Base-by-base conservation (phyloP, 2,329 filamentous ascomycete genomes). In the Arachnomyces sp. region DNA sequence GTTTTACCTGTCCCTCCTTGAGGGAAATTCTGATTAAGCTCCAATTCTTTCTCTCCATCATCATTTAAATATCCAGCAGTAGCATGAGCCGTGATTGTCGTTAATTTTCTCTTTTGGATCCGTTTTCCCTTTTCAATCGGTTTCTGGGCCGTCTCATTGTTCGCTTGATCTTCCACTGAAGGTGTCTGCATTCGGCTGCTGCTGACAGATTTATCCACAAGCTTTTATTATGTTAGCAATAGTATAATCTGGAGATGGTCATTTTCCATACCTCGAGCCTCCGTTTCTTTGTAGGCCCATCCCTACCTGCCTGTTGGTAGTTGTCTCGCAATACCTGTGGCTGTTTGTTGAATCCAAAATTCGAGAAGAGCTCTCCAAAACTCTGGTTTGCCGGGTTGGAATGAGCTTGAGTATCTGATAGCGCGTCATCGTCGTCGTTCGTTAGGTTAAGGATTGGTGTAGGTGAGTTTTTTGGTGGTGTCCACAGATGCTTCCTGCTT, bases 71-170 rank as follows among this genome's bases (percentile, higher is more conserved):
- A 92, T 3, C 78, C 77, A 9, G 84, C 81, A 1, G 81, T 90
- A 8, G 86, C 84, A 36, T 85, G 65, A 31, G 79, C 84, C 0
- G 87, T 94, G 42, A 94, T 81, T 0, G 86, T 93, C 31, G 78
- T 78, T 0, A 80, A 64, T 58, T 83, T 89, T 62, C 84, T 87
- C 59, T 77, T 80, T 3, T 72, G 64, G 4, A 69, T 9, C 5
- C 5, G 21, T 25, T 25, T 25, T 9, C 5, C 21, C 9, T 54
- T 46, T 3, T 39, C 43, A n/a, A 40, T 36, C 7, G 14, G 14
- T n/a, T 47, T 46, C 3, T 43, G 45, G 11, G 32, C 12, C 12
- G 16, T 5, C 14, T 33, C 14, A 9, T 11, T 14, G 31, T 38
- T 11, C 9, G 9, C 21, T 5, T 25, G 21, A 25, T 25, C 21